Conservation (phyloP, 2,329 filamentous ascomycete species). For the Aspergillus niger region DNA sequence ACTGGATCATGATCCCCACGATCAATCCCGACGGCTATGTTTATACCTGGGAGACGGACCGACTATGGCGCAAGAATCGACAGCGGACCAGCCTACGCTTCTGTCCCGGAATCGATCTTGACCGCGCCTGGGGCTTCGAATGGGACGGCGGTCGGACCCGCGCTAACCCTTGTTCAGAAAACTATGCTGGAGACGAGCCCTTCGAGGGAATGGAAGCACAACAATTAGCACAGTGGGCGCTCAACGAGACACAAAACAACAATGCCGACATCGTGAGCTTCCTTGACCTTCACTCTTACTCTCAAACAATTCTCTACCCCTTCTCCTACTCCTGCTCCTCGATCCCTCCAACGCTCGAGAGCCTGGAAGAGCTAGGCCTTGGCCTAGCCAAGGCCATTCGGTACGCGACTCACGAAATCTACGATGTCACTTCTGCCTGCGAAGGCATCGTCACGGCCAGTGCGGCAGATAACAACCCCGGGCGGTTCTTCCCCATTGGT, state of each 20-base stretch:
- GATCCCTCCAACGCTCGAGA: constrained; percentile 82
- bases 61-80: constrained; percentile 89
- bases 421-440: constrained; percentile 81
- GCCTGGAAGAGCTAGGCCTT: constrained; percentile 83
- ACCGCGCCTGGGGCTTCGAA: constrained; percentile 80
- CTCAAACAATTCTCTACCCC: constrained; percentile 90
- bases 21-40: constrained; percentile 93
- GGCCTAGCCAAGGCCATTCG: constrained; percentile 89
- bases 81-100: constrained; percentile 80
- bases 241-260: constrained; percentile 70
- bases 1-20: constrained; percentile 84
- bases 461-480: constrained; percentile 23
- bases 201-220: constrained; percentile 82
- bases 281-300: constrained; percentile 91
- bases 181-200: constrained; percentile 78
- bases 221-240: constrained; percentile 77
- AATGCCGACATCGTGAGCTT: constrained; percentile 79
- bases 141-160: constrained; percentile 72
- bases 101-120: constrained; percentile 85
- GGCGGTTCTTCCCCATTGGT: constrained; percentile 54
- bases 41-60: constrained; percentile 88
- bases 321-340: constrained; percentile 81
- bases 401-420: constrained; percentile 72
- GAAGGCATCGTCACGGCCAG: constrained; percentile 66
- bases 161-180: constrained; percentile 86